phyloP scores from a whole-genome alignment of 1,284 basidiomycete genomes.

The Cutaneotrichosporon cavernicola region DNA sequence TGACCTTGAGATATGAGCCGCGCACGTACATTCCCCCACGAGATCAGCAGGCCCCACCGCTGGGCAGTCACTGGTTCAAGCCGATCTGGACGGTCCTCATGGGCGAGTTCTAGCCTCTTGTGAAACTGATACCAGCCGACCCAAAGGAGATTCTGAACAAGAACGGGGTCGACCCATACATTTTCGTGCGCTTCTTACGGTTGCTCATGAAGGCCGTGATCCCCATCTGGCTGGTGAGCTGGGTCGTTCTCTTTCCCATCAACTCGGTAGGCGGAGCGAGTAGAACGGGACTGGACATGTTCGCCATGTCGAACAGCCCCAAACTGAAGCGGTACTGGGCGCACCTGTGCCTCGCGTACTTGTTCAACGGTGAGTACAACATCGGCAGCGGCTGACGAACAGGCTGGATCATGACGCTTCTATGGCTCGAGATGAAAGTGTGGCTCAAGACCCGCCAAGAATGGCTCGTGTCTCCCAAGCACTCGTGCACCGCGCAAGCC shows the following conservation, averaged over 20 bases:
- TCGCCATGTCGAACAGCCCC: constrained; percentile 58
- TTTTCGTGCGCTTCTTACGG: constrained; percentile 67
- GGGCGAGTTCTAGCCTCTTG: background rate
- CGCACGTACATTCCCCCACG: constrained; percentile 61
- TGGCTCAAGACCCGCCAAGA: constrained; percentile 68
- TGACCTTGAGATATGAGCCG: constrained; percentile 61
- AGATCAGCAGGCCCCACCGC: constrained; percentile 37
- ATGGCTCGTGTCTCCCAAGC: constrained; percentile 64
- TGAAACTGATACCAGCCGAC: constrained; percentile 29
- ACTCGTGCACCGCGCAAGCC: constrained; percentile 67
- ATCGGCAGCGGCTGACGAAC: background rate
- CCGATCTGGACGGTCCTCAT: constrained; percentile 44
- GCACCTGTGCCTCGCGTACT: constrained; percentile 54
- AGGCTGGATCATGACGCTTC: constrained; percentile 68
- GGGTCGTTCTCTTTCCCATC: constrained; percentile 63
- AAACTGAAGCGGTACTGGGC: constrained; percentile 50
- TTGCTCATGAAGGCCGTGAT: constrained; percentile 66
- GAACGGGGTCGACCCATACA: constrained; percentile 64
- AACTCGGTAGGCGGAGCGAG: constrained; percentile 57
- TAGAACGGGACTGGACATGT: constrained; percentile 56
- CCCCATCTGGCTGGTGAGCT: constrained; percentile 63
- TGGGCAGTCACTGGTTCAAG: constrained; percentile 34
- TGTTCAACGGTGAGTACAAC: constrained; percentile 49
- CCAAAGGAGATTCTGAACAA: constrained; percentile 55
- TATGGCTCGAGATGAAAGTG: constrained; percentile 64